These are phyloP conservation scores for Leishmania guyanensis DNA, from an alignment of 208 protist species.

Conservation along the genomic window DNA sequence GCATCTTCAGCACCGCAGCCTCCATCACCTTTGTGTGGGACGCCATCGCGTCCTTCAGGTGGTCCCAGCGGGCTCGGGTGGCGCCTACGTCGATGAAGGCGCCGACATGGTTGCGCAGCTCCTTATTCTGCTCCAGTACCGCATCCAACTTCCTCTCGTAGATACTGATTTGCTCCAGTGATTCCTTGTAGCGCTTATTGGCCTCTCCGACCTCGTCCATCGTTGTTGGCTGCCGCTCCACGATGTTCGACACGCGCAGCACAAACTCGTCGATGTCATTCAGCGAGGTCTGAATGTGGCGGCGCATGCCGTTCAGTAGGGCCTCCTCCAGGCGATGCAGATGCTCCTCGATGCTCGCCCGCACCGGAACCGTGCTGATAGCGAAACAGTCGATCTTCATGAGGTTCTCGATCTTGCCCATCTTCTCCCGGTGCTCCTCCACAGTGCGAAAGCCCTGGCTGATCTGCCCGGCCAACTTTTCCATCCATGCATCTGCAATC, in stretches of 20 bases:
- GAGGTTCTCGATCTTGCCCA: conserved; percentile 87
- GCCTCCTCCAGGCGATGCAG: conserved; percentile 90
- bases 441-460: conserved; percentile 88
- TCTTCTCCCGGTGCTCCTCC: conserved; percentile 83
- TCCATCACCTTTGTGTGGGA: conserved; percentile 93
- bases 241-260: conserved; percentile 80
- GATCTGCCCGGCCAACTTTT: conserved; percentile 63
- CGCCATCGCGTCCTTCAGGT: conserved; percentile 89
- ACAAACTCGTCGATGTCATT: conserved; percentile 90
- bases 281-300: conserved; percentile 63
- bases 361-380: conserved; percentile 92
- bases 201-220: conserved; percentile 93
- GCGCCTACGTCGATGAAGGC: conserved; percentile 74
- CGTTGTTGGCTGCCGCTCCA: conserved; percentile 89
- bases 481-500: conserved; percentile 81
- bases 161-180: conserved; percentile 48
- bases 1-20: conserved; percentile 88
- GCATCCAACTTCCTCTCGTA: conserved; percentile 72
- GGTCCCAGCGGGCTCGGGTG: conserved; percentile 90
- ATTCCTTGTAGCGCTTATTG: conserved; percentile 80
- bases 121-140: conserved; percentile 85
- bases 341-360: conserved; percentile 93
- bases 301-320: conserved; percentile 86
- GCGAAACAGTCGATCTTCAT: conserved; percentile 94
- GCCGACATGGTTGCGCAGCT: conserved; percentile 82